Evolutionary conservation across 345 rosid species (phyloP), one percentile per base, ranked within the genome.

Genomic region (Ceriops zippeliana): DNA sequence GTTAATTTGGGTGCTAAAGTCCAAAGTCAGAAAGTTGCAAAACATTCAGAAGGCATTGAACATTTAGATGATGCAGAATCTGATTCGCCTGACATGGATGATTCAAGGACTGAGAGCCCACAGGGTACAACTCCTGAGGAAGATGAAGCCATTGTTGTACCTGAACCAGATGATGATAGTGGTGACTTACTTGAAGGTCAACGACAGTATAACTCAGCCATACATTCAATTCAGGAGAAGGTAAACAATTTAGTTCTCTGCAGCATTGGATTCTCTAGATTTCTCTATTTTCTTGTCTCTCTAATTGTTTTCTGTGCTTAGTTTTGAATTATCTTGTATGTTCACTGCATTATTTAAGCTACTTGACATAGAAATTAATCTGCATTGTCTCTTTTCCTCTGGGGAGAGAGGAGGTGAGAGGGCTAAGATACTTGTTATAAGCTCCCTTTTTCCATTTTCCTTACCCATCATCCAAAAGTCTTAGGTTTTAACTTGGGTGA

Each of bases 1-100:
- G 80, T 81, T 75, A 96, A 90, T 73, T 82, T 96, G 81, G 99
- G 99, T 79, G 99, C 99, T 69, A 97, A 98, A 66, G 99, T 92
- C 74, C 97, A 96, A 74, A 93, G 99, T 66, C 92, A 96, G 80
- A 96, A 96, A 87, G 97, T 83, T 89, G 80, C 87, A 31, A 87
- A 86, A 77, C 73, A 63, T 69, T 71, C 86, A 35, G 97, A 91
- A 61, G 96, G 86, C 62, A 81, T 81, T 74, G 97, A 95, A 75
- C 74, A 70, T 52, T 73, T 86, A 58, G 79, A 85, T 81, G 89
- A 84, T 69, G 83, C 79, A 9, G 99, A 95, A 70, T 82, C 85
- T 70, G 96, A 89, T 53, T 81, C 85, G 7, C 76, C 84, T 59
- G 96, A 88, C 76, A 70, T 85, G 62, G 98, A 95, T 70, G 87